A percentile compares a stretch with the other conserved stretches of the same genome.
phyloP scores from a whole-genome alignment of 768 basidiomycete species.

The Lactarius pseudohatsudake region DNA sequence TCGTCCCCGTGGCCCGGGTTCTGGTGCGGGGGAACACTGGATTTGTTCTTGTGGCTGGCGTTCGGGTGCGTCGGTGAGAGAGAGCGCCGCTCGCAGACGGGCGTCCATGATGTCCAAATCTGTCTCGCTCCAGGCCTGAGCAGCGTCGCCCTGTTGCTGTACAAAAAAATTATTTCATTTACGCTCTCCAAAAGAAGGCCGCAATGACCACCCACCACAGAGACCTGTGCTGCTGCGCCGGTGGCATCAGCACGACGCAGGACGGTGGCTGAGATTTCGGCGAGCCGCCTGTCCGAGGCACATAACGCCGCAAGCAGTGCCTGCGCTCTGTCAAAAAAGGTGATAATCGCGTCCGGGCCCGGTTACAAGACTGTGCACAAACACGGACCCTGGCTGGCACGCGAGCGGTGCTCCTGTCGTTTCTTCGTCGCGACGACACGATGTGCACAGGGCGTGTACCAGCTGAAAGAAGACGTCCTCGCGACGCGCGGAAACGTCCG shows the following conservation, averaged over 20 bases:
- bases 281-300: constrained; percentile 39
- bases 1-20: too few species aligned
- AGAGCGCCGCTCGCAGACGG: constrained; percentile 12
- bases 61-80: background rate
- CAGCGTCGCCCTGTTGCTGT: background rate
- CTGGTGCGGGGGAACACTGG: background rate
- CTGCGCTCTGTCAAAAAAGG: constrained; percentile 30
- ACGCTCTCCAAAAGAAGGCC: background rate
- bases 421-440: constrained; percentile 1
- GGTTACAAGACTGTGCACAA: too few species aligned
- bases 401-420: constrained; percentile 10
- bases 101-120: constrained; percentile 53
- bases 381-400: constrained; percentile 40
- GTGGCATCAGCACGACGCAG: background rate
- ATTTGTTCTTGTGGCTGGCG: background rate
- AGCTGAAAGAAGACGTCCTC: constrained; percentile 48
- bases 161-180: background rate
- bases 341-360: background rate
- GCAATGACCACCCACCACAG: constrained; percentile 7
- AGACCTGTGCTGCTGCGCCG: background rate
- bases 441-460: constrained; percentile 43
- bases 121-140: constrained; percentile 44
- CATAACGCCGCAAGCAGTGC: constrained; percentile 46
- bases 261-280: constrained; percentile 13
- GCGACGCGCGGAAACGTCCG: constrained; percentile 42